Base-by-base conservation (phyloP, 2,329 filamentous ascomycete genomes). In the Penicillium sp. region DNA sequence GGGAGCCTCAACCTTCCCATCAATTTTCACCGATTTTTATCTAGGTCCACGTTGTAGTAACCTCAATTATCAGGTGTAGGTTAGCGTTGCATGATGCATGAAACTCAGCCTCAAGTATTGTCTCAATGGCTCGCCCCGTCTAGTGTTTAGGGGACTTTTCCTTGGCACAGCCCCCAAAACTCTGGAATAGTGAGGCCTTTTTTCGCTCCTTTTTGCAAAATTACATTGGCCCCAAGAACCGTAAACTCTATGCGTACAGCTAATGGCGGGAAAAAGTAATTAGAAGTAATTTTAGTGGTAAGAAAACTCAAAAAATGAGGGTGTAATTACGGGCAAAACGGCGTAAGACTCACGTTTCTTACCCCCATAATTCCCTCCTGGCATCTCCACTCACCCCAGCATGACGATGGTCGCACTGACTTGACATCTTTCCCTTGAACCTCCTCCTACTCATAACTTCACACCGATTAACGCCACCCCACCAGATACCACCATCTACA, bases 341-440 rank as follows among this genome's bases (percentile, higher is more conserved):
- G 27, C 11, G 60, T 63, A 59, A 62, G 59, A 48, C 49, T 52
- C 39, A 45, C 26, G 44, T 46, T 65, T 63, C 57, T 64, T 63
- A 63, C 56, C 55, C 57, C 62, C 59, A 47, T 62, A 58, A 50
- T 61, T 56, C 58, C 50, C 58, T 59, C 62, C 64, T 67, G 51
- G 55, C 62, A 65, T 70, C 68, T 70, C 68, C 70, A 72, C 69
- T 65, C 59, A 39, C 61, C 62, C 60, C 60, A 64, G 61, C 59
- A 70, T 72, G 70, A 72, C 68, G 68, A 69, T 63, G 55, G 63
- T 61, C 58, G 57, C 60, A 65, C 64, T 57, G 60, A 55, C 54
- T 26, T 55, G 46, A 56, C 43, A 31, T 54, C 22, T 45, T 47
- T 44, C 52, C 35, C 24, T 54, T 31, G 16, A 52, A 51, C 54